These are phyloP conservation scores for Ceratocystis diversiconidia DNA, from an alignment of 2,329 filamentous ascomycete genomes.

Conservation along the genomic window DNA sequence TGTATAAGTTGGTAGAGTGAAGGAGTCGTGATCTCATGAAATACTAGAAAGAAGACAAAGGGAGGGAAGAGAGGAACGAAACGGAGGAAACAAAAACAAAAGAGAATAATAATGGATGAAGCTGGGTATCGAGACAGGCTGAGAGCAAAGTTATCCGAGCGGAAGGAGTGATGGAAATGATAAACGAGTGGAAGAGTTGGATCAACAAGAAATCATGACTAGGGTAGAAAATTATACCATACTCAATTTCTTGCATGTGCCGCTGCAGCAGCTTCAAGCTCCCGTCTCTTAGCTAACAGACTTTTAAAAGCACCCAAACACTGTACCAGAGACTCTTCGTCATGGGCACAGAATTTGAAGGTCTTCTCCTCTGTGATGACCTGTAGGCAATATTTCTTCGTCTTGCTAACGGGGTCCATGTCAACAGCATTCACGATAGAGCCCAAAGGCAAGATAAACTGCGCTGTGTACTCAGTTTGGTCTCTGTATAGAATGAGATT, in stretches of 20 bases:
- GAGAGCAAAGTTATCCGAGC: not conserved
- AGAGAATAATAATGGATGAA: not conserved
- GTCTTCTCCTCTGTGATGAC: constrained; percentile 87
- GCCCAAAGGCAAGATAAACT: constrained; percentile 64
- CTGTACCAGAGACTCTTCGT: constrained; percentile 69
- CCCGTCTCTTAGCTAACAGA: constrained; percentile 55
- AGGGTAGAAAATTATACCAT: no score
- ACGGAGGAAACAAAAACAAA: not conserved
- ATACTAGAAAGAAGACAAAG: constrained; percentile 1
- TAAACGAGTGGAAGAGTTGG: constrained; percentile 1
- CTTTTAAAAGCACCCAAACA: constrained; percentile 90
- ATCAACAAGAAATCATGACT: not conserved
- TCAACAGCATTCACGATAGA: constrained; percentile 83
- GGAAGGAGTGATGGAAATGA: not conserved
- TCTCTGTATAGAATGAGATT: constrained; percentile 88
- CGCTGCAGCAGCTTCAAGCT: constrained; percentile 31
- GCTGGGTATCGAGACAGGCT: not conserved
- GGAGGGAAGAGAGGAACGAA: constrained; percentile 1
- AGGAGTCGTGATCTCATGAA: constrained; percentile 3
- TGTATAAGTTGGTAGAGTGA: not conserved
- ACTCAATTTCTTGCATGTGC: not conserved
- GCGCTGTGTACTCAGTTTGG: constrained; percentile 75
- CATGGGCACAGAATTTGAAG: constrained; percentile 59
- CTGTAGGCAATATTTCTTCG: constrained; percentile 77
- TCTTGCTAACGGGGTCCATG: constrained; percentile 73